A percentile compares a stretch with the other conserved stretches of the same genome.
phyloP scores from a whole-genome alignment of 2,329 filamentous ascomycete species.

The Cladosporium sp. region DNA sequence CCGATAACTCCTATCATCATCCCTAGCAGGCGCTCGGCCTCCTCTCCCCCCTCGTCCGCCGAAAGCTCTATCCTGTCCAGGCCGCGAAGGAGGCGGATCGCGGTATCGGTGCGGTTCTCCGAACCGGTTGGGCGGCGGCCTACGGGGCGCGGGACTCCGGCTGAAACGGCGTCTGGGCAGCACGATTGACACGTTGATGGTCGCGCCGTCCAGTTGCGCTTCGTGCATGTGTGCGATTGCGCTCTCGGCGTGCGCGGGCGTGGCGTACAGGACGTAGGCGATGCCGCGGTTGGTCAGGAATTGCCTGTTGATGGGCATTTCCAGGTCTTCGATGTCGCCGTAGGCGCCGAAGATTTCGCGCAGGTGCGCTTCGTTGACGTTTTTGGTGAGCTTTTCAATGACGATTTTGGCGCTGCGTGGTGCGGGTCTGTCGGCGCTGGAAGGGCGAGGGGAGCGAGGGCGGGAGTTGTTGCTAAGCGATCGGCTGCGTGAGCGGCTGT shows the following conservation, averaged over 20 bases:
- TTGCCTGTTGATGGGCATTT: conserved; percentile 81
- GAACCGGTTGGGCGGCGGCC: conserved; percentile 50
- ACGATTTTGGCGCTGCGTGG: conserved; percentile 63
- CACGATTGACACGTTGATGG: conserved; percentile 83
- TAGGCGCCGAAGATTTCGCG: conserved; percentile 89
- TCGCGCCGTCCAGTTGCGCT: conserved; percentile 79
- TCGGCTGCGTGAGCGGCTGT: conserved; percentile 17
- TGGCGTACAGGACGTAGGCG: conserved; percentile 81
- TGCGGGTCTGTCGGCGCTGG: conserved; percentile 11
- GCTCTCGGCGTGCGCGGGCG: conserved; percentile 72
- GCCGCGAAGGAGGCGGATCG: conserved; percentile 17
- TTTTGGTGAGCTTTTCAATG: conserved; percentile 92
- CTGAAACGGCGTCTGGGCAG: conserved; percentile 79
- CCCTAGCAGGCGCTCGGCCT: conserved; percentile 24
- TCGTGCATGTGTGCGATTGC: conserved; percentile 98
- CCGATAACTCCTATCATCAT: conserved; percentile 27
- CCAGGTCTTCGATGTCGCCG: conserved; percentile 77
- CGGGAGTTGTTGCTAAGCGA: too few relatives aligned
- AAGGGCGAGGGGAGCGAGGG: conserved; percentile 4
- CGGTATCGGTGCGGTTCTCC: conserved; percentile 37
- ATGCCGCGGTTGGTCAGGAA: conserved; percentile 88
- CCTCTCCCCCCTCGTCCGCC: conserved; percentile 20
- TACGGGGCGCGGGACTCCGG: conserved; percentile 67
- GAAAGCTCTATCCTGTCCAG: conserved; percentile 6
- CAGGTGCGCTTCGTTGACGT: conserved; percentile 82